Evolutionary conservation across 164 flowering plant species (phyloP).

Genomic region (Magnolia changhungtana): DNA sequence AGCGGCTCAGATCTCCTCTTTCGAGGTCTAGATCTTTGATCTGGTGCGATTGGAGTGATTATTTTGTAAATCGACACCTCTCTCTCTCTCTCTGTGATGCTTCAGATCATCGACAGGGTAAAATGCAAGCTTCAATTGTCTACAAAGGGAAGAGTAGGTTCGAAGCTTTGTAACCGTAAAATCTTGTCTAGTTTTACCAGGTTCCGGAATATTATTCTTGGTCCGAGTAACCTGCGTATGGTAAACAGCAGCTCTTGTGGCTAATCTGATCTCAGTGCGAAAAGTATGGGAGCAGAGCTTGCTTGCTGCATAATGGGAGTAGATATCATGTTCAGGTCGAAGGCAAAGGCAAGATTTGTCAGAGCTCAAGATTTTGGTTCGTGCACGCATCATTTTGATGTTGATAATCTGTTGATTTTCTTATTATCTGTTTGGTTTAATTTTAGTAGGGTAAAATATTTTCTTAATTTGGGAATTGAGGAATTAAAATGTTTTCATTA

Average conservation of each 20-base stretch:
- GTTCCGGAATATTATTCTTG: too few relatives aligned
- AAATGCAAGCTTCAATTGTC: conserved; percentile 54
- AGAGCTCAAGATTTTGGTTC: conserved; percentile 63
- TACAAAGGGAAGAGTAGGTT: conserved; percentile 31
- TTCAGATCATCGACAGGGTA: conserved; percentile 13
- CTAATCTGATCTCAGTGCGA: conserved; percentile 25
- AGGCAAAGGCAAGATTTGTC: conserved; percentile 53
- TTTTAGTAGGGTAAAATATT: too few relatives aligned
- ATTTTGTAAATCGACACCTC: too few relatives aligned
- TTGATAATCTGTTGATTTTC: not conserved
- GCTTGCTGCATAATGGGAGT: conserved; percentile 26
- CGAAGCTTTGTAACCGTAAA: conserved; percentile 24
- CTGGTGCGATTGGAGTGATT: too few relatives aligned
- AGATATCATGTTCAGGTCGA: conserved; percentile 30
- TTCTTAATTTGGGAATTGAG: too few relatives aligned
- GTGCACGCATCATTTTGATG: conserved; percentile 12
- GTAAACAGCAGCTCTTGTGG: conserved; percentile 15
- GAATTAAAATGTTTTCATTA: too few relatives aligned
- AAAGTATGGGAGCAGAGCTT: conserved; percentile 44
- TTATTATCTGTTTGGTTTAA: not conserved
- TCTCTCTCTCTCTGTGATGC: not conserved
- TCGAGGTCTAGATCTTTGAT: too few relatives aligned
- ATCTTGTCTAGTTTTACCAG: too few relatives aligned
- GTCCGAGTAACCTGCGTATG: too few relatives aligned
- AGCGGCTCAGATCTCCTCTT: too few relatives aligned